Base-by-base conservation (phyloP, 2,329 filamentous ascomycete species). In the Zymoseptoria crescenta region DNA sequence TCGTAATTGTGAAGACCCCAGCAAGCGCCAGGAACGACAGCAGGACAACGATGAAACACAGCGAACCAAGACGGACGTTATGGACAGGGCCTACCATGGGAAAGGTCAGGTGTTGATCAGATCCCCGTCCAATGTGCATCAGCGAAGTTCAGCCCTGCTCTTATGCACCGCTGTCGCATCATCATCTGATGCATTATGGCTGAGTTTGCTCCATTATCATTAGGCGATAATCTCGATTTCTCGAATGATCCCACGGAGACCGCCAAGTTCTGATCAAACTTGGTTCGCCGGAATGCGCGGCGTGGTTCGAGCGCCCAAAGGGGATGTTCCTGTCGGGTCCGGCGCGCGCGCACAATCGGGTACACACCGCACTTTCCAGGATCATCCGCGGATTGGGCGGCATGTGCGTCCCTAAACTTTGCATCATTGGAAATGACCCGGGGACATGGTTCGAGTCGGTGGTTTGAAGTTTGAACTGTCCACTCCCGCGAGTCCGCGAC, bases 401-500 rank as follows among this genome's bases (percentile, higher is more conserved):
- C 56, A 56, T 56, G 61, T 55, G 51, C 27, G 28, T 60, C 57
- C 61, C 56, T 59, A 56, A 50, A 57, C 56, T 56, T 63, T 63
- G 61, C 61, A 61, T 63, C 59, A 63, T 61, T 57, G 59, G 57
- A 63, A 59, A 57, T 63, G 59, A 61, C 49, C 49, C 49, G 27
- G 19, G 35, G 49, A 41, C 30, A 51, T 57, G 41, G 41, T 51
- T 21, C 27, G 41, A 24, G 35, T 54, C n/a, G 45, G 52, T 21
- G 35, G 13, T 16, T 9, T 41, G 35, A 16, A 41, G n/a, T n/a
- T 41, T 9, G 35, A 4, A 2, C 35, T 29, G 45, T 54, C 45
- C 52, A 29, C 52, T 54, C 49, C 16, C 20, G 24, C 35, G 35
- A 24, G 51, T 41, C 16, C 20, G 24, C 35, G 35, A 24, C 35